A percentile compares a stretch with the other conserved stretches of the same genome.
Evolutionary conservation across 2,329 filamentous ascomycete species (phyloP).

Genomic region (Lecanoromycetidae sp.): DNA sequence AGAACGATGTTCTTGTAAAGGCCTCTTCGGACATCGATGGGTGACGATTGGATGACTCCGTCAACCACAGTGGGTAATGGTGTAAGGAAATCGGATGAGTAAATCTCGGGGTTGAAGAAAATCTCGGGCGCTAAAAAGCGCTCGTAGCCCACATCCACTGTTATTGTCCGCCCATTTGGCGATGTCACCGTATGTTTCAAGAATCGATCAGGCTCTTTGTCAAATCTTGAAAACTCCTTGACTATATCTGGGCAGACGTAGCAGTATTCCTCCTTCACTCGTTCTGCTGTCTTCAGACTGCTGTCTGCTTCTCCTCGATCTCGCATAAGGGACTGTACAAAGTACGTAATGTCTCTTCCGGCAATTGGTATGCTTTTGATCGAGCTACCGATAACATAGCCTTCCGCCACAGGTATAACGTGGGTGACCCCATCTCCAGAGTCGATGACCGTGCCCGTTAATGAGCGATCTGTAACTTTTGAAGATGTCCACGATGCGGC

Average conservation of each 20-base stretch:
- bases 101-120: slow-evolving; percentile 99
- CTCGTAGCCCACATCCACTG: slow-evolving; percentile 92
- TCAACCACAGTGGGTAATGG: slow-evolving; percentile 91
- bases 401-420: slow-evolving; percentile 95
- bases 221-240: slow-evolving; percentile 92
- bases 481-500: slow-evolving; percentile 98
- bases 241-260: slow-evolving; percentile 98
- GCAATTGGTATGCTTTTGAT: slow-evolving; percentile 99
- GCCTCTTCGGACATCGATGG: slow-evolving; percentile 91
- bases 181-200: slow-evolving; percentile 78
- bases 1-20: slow-evolving; percentile 99
- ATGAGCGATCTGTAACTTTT: slow-evolving; percentile 88
- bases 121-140: slow-evolving; percentile 97
- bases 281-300: slow-evolving; percentile 91
- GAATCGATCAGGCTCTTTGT: slow-evolving; percentile 83
- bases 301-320: slow-evolving; percentile 95
- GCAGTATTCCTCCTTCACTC: slow-evolving; percentile 97
- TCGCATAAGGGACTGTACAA: slow-evolving; percentile 89
- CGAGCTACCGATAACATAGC: slow-evolving; percentile 96
- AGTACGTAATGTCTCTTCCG: slow-evolving; percentile 96
- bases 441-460: slow-evolving; percentile 96
- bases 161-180: slow-evolving; percentile 70
- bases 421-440: slow-evolving; percentile 98
- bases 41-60: slow-evolving; percentile 90
- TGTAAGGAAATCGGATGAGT: slow-evolving; percentile 95